These are phyloP conservation scores for Suhomyces bokatorum DNA, from an alignment of 1,139 yeast genomes.

Conservation along the genomic window DNA sequence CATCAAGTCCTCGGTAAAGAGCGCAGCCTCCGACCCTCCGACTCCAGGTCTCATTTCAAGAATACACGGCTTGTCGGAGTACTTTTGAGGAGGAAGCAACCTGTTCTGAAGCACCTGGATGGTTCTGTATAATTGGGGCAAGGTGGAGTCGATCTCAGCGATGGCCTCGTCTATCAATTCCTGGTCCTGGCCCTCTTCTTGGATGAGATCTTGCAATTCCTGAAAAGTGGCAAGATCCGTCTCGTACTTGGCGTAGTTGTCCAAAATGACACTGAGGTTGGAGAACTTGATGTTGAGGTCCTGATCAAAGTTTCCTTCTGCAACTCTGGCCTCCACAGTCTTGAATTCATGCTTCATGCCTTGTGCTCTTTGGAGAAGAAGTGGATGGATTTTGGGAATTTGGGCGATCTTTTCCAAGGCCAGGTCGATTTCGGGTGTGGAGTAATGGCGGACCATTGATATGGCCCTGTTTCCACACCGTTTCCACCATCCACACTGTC, in stretches of 20 bases:
- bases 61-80: slow-evolving; percentile 75
- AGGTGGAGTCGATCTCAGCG: slow-evolving; percentile 25
- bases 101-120: slow-evolving; percentile 52
- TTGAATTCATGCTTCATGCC: slow-evolving; percentile 50
- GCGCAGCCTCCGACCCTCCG: slow-evolving; percentile 92
- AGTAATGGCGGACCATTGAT: neutral
- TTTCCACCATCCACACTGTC: neutral
- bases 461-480: no score
- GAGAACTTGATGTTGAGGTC: slow-evolving; percentile 59
- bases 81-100: slow-evolving; percentile 75
- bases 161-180: slow-evolving; percentile 33
- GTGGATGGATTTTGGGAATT: slow-evolving; percentile 50
- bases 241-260: slow-evolving; percentile 50
- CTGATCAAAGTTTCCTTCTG: slow-evolving; percentile 52
- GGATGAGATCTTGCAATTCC: slow-evolving; percentile 38
- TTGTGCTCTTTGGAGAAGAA: slow-evolving; percentile 63
- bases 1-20: slow-evolving; percentile 78
- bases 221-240: slow-evolving; percentile 34
- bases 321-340: slow-evolving; percentile 47
- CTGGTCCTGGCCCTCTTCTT: slow-evolving; percentile 30
- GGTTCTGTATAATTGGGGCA: slow-evolving; percentile 38
- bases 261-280: slow-evolving; percentile 53
- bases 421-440: neutral
- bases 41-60: slow-evolving; percentile 92
- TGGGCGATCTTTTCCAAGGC: slow-evolving; percentile 11